Evolutionary conservation across 208 protist species (phyloP), one percentile per base, ranked within the genome.

Genomic region (Acanthamoeba quina): DNA sequence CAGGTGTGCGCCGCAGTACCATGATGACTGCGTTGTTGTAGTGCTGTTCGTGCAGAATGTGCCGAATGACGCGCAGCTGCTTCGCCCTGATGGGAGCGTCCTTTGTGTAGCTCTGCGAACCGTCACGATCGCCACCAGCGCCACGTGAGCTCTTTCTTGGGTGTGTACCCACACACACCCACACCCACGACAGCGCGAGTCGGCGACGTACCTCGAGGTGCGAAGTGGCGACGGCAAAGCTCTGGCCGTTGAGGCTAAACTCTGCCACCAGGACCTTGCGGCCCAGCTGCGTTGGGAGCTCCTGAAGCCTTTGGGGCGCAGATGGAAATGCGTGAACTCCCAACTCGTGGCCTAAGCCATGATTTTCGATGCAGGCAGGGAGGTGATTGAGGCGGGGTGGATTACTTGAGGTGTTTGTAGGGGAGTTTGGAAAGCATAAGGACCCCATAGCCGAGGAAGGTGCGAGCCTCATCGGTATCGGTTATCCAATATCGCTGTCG

Each of bases 341-440:
- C 52, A 9, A 56, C 13, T 9, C 13, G 52, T 64, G 6, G 15
- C 24, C 1, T 34, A 11, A 11, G 3, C 10, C 19, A 19, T 58
- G 54, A 24, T 31, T 72, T 72, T 72, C 64, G 31, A 44, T 76
- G 0, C 6, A 9, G 1, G 19, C 3, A 17, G 58, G 58, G 58
- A 17, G 58, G 58, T 10, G 58, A 17, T 2, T n/a, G 24, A n/a
- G 58, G 21, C 15, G 9, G 49, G 7, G 9, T 54, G 13, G 49
- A 54, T 29, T 62, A 85, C 76, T 5, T 85, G 49, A 90, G 31
- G 37, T 52, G 83, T 17, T 52, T 41, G 62, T 74, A 90, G 37
- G 83, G 83, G 1, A 90, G 31, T 24, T 72, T 66, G 56, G 83
- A 90, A 19, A 90, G 83, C 83, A 90, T 90, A 34, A 90, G 62